Conservation (phyloP, 2,329 filamentous ascomycete species). For the Trichoderma polysporum region DNA sequence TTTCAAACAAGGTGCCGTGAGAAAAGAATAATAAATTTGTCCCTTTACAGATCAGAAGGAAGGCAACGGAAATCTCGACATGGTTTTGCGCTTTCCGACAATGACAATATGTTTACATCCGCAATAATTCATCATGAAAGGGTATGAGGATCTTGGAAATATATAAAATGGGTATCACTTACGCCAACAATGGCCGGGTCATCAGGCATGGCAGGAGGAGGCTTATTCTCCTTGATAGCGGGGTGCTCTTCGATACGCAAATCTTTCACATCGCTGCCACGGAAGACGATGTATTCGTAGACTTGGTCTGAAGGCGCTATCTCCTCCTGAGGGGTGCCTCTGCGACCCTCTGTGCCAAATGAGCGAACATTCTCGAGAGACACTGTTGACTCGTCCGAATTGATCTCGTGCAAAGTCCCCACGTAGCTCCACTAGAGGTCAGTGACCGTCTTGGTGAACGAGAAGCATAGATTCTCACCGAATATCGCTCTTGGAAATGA, state of each 20-base stretch:
- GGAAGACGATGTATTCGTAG: conserved; percentile 98
- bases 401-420: conserved; percentile 95
- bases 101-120: conserved; percentile 86
- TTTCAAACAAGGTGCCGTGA: neutral
- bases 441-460: conserved; percentile 29
- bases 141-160: conserved; percentile 23
- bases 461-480: conserved; percentile 59
- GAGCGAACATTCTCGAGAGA: conserved; percentile 95
- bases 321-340: conserved; percentile 74
- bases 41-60: conserved; percentile 79
- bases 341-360: conserved; percentile 89
- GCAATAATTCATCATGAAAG: conserved; percentile 87
- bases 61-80: conserved; percentile 99
- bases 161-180: conserved; percentile 52
- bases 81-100: conserved; percentile 89
- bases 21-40: neutral
- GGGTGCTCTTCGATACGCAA: conserved; percentile 86
- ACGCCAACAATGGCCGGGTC: conserved; percentile 97
- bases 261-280: conserved; percentile 97
- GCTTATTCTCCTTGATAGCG: conserved; percentile 70
- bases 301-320: conserved; percentile 80
- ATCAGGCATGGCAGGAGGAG: conserved; percentile 78
- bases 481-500: conserved; percentile 97
- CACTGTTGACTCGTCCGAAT: conserved; percentile 94
- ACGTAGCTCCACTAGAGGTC: conserved; percentile 69